Percentiles rank a stretch among this genome's conserved stretches.
Conservation (phyloP, 176 grass and related monocot species). For the Saccharum spontaneum region DNA sequence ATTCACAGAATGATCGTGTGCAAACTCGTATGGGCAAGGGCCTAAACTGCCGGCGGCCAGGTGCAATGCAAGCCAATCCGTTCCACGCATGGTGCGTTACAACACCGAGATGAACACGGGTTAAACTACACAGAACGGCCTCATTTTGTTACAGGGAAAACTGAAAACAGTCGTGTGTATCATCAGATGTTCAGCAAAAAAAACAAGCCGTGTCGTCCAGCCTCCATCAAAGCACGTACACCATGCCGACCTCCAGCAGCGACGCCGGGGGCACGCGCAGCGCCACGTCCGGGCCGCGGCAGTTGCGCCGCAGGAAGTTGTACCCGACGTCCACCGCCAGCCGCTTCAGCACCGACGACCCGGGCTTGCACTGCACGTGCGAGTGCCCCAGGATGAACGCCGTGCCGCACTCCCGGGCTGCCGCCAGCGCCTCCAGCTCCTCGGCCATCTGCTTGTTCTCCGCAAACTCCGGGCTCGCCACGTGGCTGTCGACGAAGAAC, state of each 20-base stretch:
- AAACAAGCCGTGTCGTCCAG: not conserved
- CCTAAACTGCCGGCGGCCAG: too few relatives aligned
- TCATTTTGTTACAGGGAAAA: not conserved
- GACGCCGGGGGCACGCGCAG: constrained; percentile 86
- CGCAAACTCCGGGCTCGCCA: constrained; percentile 38
- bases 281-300: constrained; percentile 80
- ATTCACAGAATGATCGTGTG: too few relatives aligned
- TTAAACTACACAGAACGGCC: not conserved
- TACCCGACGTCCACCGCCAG: constrained; percentile 77
- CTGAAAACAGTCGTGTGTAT: not conserved
- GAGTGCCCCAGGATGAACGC: constrained; percentile 94
- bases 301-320: constrained; percentile 90
- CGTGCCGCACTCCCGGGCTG: constrained; percentile 68
- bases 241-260: constrained; percentile 97
- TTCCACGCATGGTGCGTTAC: not conserved
- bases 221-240: constrained; percentile 72
- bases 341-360: constrained; percentile 77
- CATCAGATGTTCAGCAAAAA: not conserved
- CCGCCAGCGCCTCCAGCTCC: constrained; percentile 69
- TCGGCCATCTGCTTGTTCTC: constrained; percentile 47
- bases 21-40: too few relatives aligned
- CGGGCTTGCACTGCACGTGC: constrained; percentile 77
- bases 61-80: not conserved
- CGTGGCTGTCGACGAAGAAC: constrained; percentile 68
- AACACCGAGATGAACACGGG: not conserved